Evolutionary conservation across 2,329 filamentous ascomycete species (phyloP), one percentile per base, ranked within the genome.

Genomic region (Talaromyces piceae): DNA sequence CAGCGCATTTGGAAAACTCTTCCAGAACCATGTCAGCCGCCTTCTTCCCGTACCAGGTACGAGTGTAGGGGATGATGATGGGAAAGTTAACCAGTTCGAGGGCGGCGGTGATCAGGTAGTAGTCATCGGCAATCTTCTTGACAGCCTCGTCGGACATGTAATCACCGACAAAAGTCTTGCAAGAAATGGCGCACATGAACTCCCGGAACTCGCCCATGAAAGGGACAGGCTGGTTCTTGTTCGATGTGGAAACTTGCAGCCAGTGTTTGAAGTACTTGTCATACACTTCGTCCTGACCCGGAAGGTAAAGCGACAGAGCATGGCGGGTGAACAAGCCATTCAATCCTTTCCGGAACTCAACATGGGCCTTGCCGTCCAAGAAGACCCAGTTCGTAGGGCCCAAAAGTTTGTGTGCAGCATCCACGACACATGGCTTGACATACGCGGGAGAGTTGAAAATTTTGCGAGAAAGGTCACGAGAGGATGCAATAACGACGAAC

Each of bases 31-130:
- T 89, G 64, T 95, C 88, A 53, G 91, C 84, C 26, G 90, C 89
- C 75, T 91, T 94, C 80, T 96, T 95, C 62, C 91, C 93, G 65
- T 95, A 94, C 90, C 90, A 97, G 4, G 90, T 90, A 77, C 90
- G 91, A 67, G 91, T 96, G 77, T 82, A 97, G 33, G 91, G 91
- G 37, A 97, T 73, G 67, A 97, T 96, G 72, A 97, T 87, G 54
- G 93, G 91, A 77, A 97, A 95, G 77, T 97, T 97, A 77, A 98
- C 93, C 44, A 97, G 81, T 72, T 98, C 93, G 59, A 97, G 81
- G 20, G 93, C 93, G 52, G 87, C 91, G 12, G 93, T 97, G 67
- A 97, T 95, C 58, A 91, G 81, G 73, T 95, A 97, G 75, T 95
- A 98, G 73, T 97, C 91, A 70, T 95, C 87, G 55, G 91, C 87